Base-by-base conservation (phyloP, 2,329 filamentous ascomycete species). In the Lachnellula suecica region DNA sequence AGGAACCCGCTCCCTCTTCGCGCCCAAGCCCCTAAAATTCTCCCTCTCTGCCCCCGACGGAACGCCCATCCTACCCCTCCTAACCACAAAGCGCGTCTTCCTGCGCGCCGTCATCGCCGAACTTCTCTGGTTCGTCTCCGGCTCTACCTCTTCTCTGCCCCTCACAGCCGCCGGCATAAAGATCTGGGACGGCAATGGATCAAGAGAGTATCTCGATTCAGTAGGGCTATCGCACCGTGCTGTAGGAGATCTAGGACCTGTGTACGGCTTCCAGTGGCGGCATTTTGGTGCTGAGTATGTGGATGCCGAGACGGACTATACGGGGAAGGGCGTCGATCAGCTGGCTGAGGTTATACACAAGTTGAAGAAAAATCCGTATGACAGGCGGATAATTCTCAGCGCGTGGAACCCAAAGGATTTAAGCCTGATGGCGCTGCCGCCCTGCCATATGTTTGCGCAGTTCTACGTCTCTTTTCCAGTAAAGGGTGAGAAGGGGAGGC, bases 211-310 rank as follows among this genome's bases (percentile, higher is more conserved):
- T 70, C 88, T 99, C 34, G 93, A 99, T 74, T 85, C 78, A 57
- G 81, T 94, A 1, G 93, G 93, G 0, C 81, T 97, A 6, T 77
- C 79, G 0, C 85, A 96, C 68, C 89, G 93, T 54, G 89, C 84
- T 47, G 88, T 86, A 19, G 94, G 94, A 59, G 94, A 99, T 66
- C 78, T 99, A 0, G 94, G 94, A 1, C 94, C 94, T 25, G 92
- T 97, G 0, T 99, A 99, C 69, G 94, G 94, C 2, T 99, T 99
- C 74, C 94, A 99, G 73, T 99, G 94, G 94, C 88, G 94, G 3
- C 93, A 97, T 72, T 99, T 99, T 66, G 94, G 94, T 46, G 94
- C 94, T 4, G 84, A 91, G 56, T 99, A 99, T 70, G 76, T 85
- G 17, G 88, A 93, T 66, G 81, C 86, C 13, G 77, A 84, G 59